Base-by-base conservation (phyloP, 202 grass and related monocot species). In the Dendrocalamus latiflorus region DNA sequence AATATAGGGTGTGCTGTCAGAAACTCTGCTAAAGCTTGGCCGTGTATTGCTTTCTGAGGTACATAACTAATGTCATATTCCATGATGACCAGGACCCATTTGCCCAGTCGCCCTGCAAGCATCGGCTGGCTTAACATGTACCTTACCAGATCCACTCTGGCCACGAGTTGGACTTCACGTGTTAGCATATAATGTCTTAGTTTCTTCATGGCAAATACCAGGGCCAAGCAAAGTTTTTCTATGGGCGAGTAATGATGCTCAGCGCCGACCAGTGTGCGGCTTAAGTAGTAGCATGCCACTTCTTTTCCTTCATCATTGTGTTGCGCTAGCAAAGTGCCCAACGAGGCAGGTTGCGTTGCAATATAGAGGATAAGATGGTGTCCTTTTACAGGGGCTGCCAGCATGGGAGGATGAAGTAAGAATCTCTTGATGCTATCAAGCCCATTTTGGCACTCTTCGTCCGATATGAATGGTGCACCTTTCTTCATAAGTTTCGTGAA, bases 251-350 rank as follows among this genome's bases (percentile, higher is more conserved):
- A 71, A 30, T 71, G 34, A 1, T 8, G 9, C 6, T 72, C 47
- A 0, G 70, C 36, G 4, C 78, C 36, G 0, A 45, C 62, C 1
- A 81, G 2, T 0, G 50, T 70, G 15, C 49, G 26, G 1, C 78
- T 70, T 2, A 81, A 3, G 26, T 70, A 81, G 5, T 75, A 83
- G 14, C 80, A 63, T 2, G 42, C 70, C 0, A 64, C 61, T 3
- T 75, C 81, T 6, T 83, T 83, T 0, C 81, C 70, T 15, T 75
- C 81, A 0, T 81, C 78, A n/a, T 81, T 81, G n/a, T 57, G 9
- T 25, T 70, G 28, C 0, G 63, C 78, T 8, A 77, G 48, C 5
- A 77, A 16, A 1, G 74, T 33, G 2, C 70, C 70, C 9, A 54
- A 3, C 1, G 20, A 51, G 0, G 25, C 5, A 4, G 6, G 14